phyloP scores from a whole-genome alignment of 2,329 filamentous ascomycete species.

The Cadophora sp. region DNA sequence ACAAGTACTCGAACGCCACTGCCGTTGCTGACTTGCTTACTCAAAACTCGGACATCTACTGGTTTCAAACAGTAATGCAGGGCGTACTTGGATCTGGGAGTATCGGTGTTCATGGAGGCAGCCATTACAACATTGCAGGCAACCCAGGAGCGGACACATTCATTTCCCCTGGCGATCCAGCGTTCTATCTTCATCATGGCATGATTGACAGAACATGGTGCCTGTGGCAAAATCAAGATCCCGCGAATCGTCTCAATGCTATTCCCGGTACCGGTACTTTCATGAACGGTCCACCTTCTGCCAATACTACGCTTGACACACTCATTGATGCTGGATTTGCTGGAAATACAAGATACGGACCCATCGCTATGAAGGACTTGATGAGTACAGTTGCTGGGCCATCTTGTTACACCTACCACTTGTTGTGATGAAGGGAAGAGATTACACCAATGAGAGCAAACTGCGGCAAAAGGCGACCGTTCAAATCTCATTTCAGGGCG shows the following conservation, averaged over 20 bases:
- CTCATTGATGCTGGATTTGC: constrained; percentile 40
- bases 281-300: constrained; percentile 48
- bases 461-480: background rate
- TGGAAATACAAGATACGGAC: constrained; percentile 4
- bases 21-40: constrained; percentile 45
- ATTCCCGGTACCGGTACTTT: constrained; percentile 50
- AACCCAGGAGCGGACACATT: constrained; percentile 54
- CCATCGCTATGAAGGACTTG: constrained; percentile 20
- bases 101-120: constrained; percentile 48
- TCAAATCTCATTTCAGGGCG: background rate
- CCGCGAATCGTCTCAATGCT: constrained; percentile 38
- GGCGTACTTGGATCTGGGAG: constrained; percentile 43
- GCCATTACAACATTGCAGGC: constrained; percentile 52
- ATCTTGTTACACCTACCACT: constrained; percentile 26
- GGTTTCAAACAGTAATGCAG: constrained; percentile 55
- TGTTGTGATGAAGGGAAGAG: background rate
- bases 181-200: constrained; percentile 54
- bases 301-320: constrained; percentile 50
- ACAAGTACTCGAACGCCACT: constrained; percentile 12
- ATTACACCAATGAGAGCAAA: too few relatives aligned
- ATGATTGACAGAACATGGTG: constrained; percentile 55
- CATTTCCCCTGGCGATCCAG: constrained; percentile 53
- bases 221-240: constrained; percentile 56
- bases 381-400: constrained; percentile 26
- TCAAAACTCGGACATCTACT: constrained; percentile 45